phyloP scores from a whole-genome alignment of 768 basidiomycete species.

The Polyporus arcularius region DNA sequence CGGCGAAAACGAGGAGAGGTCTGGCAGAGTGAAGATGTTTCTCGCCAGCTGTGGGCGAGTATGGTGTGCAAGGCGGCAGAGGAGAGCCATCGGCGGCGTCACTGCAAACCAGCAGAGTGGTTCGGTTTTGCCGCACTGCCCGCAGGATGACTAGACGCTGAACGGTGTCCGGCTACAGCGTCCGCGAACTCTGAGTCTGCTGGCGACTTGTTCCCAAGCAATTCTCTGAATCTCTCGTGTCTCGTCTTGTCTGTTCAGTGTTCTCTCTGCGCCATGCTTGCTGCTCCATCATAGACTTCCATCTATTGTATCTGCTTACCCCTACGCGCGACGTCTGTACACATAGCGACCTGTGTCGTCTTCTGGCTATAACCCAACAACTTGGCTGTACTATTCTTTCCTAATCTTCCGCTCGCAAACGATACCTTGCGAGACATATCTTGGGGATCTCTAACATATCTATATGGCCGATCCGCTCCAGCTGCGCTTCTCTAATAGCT shows the following conservation, averaged over 20 bases:
- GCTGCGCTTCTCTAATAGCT: conserved; percentile 15
- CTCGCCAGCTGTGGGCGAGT: conserved; percentile 8
- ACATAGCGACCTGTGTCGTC: conserved; percentile 1
- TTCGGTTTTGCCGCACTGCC: not conserved
- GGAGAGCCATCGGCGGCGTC: conserved; percentile 15
- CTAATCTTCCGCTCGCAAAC: not conserved
- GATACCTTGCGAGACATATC: not conserved
- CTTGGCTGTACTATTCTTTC: conserved; percentile 8
- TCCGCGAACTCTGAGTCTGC: conserved; percentile 7
- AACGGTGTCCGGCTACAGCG: not conserved
- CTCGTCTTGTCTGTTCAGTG: not conserved
- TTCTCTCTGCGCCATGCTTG: not conserved
- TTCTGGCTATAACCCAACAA: not conserved
- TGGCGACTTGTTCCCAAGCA: conserved; percentile 7
- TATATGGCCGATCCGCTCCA: conserved; percentile 10
- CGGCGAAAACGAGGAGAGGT: conserved; percentile 47
- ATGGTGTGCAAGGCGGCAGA: conserved; percentile 14
- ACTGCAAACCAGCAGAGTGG: not conserved
- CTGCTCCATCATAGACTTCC: conserved; percentile 10
- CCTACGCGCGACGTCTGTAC: not conserved
- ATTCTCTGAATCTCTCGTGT: not conserved
- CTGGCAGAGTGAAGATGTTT: conserved; percentile 42
- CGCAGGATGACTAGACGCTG: not conserved
- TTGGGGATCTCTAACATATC: not conserved
- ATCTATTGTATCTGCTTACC: conserved; percentile 12